Evolutionary conservation across 2,329 filamentous ascomycete species (phyloP), one percentile per base, ranked within the genome.

Genomic region (Sarocladium oryzae): DNA sequence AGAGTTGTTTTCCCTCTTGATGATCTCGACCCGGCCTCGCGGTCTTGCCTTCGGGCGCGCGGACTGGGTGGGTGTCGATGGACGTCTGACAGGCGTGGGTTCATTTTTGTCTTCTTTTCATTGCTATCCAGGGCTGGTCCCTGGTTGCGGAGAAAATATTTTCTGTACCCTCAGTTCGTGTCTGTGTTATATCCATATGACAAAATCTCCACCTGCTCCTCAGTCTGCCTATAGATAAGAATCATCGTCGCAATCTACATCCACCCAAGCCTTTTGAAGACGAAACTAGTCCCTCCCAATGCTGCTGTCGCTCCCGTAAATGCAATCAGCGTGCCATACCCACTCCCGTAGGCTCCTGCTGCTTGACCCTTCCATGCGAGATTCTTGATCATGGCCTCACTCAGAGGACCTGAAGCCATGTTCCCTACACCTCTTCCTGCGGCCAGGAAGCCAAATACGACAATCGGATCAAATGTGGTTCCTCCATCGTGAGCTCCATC

Each of bases 21-120:
- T 93, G 89, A 95, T 93, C 88, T 93, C 86, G 77, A 84, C 86
- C 87, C 85, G 73, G 77, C 21, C 69, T 67, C 65, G 74, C 69
- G 73, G 78, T 85, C 79, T 52, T 81, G 84, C 82, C 82, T 84
- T 90, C 74, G 86, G 86, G 84, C 86, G 79, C 80, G 75, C 71
- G 75, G 73, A 71, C 76, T 74, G 86, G 86, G 86, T 87, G 88
- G 87, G 86, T 81, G 78, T 80, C 76, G 86, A 86, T 77, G 86
- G 85, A 88, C 81, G 86, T 91, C 88, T 93, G 88, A 92, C 88
- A 88, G 88, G 77, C 69, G 59, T 67, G 33, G 46, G 16, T 48
- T 33, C 26, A 49, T 32, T 15, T 49, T 37, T 37, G 60, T 65
- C 77, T 75, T 69, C 64, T 62, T 81, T 81, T 80, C 75, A 70